These are phyloP conservation scores for Stropharia rugosoannulata DNA, from an alignment of 768 basidiomycete genomes.

Conservation along the genomic window DNA sequence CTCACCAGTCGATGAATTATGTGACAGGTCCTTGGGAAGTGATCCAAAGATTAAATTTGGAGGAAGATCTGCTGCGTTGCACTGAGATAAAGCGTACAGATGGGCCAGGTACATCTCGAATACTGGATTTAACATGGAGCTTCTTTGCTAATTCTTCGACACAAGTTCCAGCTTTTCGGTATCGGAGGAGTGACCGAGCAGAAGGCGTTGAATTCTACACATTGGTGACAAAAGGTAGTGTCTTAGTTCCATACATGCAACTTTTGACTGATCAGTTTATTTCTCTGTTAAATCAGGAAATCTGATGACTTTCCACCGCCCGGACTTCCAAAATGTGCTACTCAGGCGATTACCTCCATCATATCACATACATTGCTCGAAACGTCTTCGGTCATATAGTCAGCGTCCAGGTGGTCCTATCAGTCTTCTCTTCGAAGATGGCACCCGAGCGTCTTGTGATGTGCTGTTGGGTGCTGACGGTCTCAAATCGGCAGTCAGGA, in stretches of 20 bases:
- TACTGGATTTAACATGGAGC: background rate
- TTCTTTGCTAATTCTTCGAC: background rate
- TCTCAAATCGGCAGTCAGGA: slow-evolving; percentile 54
- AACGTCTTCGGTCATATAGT: slow-evolving; percentile 57
- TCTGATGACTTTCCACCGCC: slow-evolving; percentile 57
- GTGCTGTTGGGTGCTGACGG: slow-evolving; percentile 74
- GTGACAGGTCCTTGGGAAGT: slow-evolving; percentile 47
- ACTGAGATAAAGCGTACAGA: slow-evolving; percentile 37
- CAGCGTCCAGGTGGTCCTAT: slow-evolving; percentile 43
- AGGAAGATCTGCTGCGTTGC: slow-evolving; percentile 40
- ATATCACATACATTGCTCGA: slow-evolving; percentile 49
- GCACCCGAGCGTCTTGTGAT: slow-evolving; percentile 57
- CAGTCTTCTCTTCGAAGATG: slow-evolving; percentile 60
- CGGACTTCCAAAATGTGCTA: slow-evolving; percentile 64
- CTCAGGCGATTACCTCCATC: slow-evolving; percentile 46
- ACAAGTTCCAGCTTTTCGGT: slow-evolving; percentile 50
- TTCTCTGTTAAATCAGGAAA: slow-evolving; percentile 32
- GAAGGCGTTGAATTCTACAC: slow-evolving; percentile 53
- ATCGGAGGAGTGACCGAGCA: slow-evolving; percentile 61
- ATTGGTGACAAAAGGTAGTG: slow-evolving; percentile 56
- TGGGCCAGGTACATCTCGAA: slow-evolving; percentile 34
- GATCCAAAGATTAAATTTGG: slow-evolving; percentile 43
- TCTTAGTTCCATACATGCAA: background rate
- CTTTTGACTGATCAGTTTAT: background rate
- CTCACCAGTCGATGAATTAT: slow-evolving; percentile 5